Base-by-base conservation (phyloP, 495 filamentous ascomycete genomes). In the Hypoxylon fuscum region DNA sequence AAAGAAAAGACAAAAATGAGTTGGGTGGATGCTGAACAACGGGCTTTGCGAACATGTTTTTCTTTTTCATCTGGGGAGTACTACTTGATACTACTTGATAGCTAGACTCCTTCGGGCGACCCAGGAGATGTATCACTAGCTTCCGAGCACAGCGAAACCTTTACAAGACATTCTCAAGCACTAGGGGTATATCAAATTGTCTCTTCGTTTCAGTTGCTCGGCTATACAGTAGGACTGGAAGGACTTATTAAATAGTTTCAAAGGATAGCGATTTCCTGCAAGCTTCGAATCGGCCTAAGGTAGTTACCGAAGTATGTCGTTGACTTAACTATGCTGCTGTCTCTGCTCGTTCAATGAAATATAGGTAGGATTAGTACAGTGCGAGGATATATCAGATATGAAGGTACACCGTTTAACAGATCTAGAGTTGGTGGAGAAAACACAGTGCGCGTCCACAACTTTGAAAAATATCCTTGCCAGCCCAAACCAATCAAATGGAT, bases 191-290 rank as follows among this genome's bases (percentile, higher is more conserved):
- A 17, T 7, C 15, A 12, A 40, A n/a, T 10, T 40, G 37, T 40
- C n/a, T 40, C 17, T 15, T 40, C 37, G 31, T 50, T 40, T 50
- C 18, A 20, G 9, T 23, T 40, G 51, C 11, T 23, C 14, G 11
- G 29, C 37, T 62, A 40, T 32, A n/a, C 23, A 51, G 52, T 55
- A 55, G 38, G 51, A 31, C 27, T 10, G 34, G 51, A 56, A 27
- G 27, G 15, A 15, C 14, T 40, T 35, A 35, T 14, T 38, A 43
- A 17, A 6, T 11, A 37, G n/a, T 15, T 23, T 34, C 14, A 50
- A 34, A 10, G 43, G 12, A 49, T 42, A 40, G 27, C 25, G 43
- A 52, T 15, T 37, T 40, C 43, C 17, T 20, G 2, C 32, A 27
- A 27, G 3, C 8, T 1, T 18, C 10, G 4, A 40, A 20, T 20